Percentiles rank a stretch among this genome's conserved stretches.
These are phyloP conservation scores for Nidula niveotomentosa DNA, from an alignment of 1,284 basidiomycete species.

Conservation along the genomic window DNA sequence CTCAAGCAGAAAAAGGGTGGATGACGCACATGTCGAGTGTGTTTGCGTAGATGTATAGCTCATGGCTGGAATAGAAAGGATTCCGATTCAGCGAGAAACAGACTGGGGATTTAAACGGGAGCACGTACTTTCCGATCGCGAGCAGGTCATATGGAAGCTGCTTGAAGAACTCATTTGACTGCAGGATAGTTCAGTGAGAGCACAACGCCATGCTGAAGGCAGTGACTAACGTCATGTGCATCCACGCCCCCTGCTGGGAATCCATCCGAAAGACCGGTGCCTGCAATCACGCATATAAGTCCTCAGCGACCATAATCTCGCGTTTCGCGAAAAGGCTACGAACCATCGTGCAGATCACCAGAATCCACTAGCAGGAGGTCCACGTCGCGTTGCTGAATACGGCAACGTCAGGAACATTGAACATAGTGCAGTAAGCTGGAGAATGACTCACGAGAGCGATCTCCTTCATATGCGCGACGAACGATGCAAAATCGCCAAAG, in stretches of 20 bases:
- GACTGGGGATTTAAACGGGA: neutral
- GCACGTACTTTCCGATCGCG: slow-evolving; percentile 77
- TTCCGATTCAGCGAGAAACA: neutral
- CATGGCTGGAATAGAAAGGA: slow-evolving; percentile 52
- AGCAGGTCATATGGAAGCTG: slow-evolving; percentile 82
- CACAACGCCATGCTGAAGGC: neutral
- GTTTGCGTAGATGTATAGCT: slow-evolving; percentile 79
- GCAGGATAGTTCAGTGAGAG: neutral
- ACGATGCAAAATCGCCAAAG: slow-evolving; percentile 80
- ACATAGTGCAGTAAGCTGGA: neutral
- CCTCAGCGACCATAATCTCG: slow-evolving; percentile 8
- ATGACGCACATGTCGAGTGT: slow-evolving; percentile 68
- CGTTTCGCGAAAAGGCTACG: slow-evolving; percentile 18
- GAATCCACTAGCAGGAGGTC: slow-evolving; percentile 74
- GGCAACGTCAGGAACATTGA: neutral
- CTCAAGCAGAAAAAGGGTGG: slow-evolving; percentile 20
- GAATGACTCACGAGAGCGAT: slow-evolving; percentile 46
- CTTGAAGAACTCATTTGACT: slow-evolving; percentile 74
- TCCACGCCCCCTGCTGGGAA: slow-evolving; percentile 70
- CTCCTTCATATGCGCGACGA: slow-evolving; percentile 79
- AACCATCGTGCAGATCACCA: slow-evolving; percentile 81
- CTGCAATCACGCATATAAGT: slow-evolving; percentile 20
- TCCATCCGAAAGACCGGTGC: slow-evolving; percentile 75
- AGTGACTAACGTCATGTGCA: slow-evolving; percentile 57
- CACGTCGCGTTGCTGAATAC: slow-evolving; percentile 55